These are phyloP conservation scores for Candida adriatica DNA, from an alignment of 805 yeast genomes.

Conservation along the genomic window DNA sequence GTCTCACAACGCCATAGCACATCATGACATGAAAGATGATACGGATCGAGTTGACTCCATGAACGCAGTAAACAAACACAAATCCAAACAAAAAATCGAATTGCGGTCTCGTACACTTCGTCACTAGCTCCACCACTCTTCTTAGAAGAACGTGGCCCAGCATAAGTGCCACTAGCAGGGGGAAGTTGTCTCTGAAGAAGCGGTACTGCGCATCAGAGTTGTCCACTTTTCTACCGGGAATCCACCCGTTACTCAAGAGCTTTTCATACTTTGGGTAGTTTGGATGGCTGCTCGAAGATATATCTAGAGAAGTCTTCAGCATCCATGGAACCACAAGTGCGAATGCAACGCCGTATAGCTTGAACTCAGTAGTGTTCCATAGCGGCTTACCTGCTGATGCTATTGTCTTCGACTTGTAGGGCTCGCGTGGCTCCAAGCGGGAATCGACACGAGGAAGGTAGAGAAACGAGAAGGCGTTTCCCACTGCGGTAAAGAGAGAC, in stretches of 20 bases:
- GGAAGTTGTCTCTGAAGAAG: conserved; percentile 78
- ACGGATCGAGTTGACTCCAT: conserved; percentile 69
- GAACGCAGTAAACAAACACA: conserved; percentile 61
- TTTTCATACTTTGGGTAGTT: conserved; percentile 61
- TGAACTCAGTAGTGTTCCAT: conserved; percentile 78
- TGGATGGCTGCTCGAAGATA: conserved; percentile 67
- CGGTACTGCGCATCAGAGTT: conserved; percentile 87
- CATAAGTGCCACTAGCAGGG: conserved; percentile 50
- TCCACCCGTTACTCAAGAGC: conserved; percentile 76
- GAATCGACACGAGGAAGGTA: conserved; percentile 36
- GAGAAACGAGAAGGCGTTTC: conserved; percentile 20
- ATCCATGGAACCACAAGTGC: conserved; percentile 71
- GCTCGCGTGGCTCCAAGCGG: conserved; percentile 25
- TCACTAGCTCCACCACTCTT: conserved; percentile 17
- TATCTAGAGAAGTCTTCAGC: conserved; percentile 75
- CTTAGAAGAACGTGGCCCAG: conserved; percentile 49
- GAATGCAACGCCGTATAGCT: conserved; percentile 57
- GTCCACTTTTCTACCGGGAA: conserved; percentile 84
- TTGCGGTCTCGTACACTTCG: conserved; percentile 34
- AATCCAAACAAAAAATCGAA: conserved; percentile 75
- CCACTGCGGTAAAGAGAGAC: conserved; percentile 8
- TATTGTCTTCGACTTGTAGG: conserved; percentile 8
- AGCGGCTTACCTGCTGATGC: conserved; percentile 30
- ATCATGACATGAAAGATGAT: conserved; percentile 51
- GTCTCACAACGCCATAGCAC: conserved; percentile 43